phyloP scores from a whole-genome alignment of 1,284 basidiomycete species.

The Heterobasidion occidentale region DNA sequence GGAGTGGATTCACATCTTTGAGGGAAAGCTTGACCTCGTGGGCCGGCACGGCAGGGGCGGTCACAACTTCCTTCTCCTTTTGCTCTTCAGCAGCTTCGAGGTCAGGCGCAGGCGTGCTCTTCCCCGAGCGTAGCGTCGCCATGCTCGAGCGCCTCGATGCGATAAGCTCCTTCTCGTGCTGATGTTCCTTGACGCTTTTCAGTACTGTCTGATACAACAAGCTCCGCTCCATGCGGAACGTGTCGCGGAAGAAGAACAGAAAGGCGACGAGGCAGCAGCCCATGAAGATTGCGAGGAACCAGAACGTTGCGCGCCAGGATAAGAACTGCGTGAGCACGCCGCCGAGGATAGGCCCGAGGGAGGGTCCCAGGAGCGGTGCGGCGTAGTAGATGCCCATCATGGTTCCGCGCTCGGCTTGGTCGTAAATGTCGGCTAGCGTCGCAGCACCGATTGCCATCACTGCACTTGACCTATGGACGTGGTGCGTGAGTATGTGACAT shows the following conservation, averaged over 20 bases:
- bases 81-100: constrained; percentile 23
- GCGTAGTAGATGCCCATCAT: constrained; percentile 74
- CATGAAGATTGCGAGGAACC: constrained; percentile 67
- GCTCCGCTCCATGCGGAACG: constrained; percentile 77
- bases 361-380: constrained; percentile 36
- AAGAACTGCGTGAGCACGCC: constrained; percentile 65
- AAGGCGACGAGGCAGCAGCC: constrained; percentile 51
- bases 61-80: constrained; percentile 24
- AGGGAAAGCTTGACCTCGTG: constrained; percentile 49
- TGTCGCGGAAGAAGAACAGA: constrained; percentile 69
- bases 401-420: constrained; percentile 69
- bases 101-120: neutral
- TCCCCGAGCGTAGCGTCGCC: neutral
- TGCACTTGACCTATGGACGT: constrained; percentile 52
- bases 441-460: constrained; percentile 77
- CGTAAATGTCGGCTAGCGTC: constrained; percentile 77
- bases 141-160: constrained; percentile 8
- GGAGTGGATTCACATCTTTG: constrained; percentile 67
- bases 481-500: neutral
- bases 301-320: constrained; percentile 76
- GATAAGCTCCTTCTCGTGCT: neutral
- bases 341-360: constrained; percentile 66
- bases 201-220: constrained; percentile 65
- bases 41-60: constrained; percentile 2
- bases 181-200: constrained; percentile 16